A percentile compares a stretch with the other conserved stretches of the same genome.
Evolutionary conservation across 768 basidiomycete genomes (phyloP).

Genomic region (Lepiota brunneoincarnata): DNA sequence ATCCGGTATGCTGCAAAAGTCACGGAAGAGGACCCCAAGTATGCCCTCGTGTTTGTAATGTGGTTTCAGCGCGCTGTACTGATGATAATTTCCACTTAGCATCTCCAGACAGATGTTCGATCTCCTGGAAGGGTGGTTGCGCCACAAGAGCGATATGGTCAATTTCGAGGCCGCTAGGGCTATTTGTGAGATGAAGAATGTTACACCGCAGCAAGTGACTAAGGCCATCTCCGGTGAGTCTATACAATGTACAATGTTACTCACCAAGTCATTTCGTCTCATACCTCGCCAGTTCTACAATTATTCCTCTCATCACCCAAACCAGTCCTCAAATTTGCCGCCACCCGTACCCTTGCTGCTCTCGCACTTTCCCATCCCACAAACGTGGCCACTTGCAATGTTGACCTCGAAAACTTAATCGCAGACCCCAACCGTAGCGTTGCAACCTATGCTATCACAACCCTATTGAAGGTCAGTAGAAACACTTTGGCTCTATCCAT

Average conservation of each 20-base stretch:
- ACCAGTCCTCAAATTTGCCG: constrained; percentile 93
- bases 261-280: constrained; percentile 1
- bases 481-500: neutral
- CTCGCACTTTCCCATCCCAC: constrained; percentile 85
- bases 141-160: constrained; percentile 99
- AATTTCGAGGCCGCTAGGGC: constrained; percentile 97
- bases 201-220: constrained; percentile 71
- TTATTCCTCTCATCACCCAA: constrained; percentile 96
- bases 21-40: constrained; percentile 99
- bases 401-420: constrained; percentile 95
- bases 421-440: constrained; percentile 94
- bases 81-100: constrained; percentile 37
- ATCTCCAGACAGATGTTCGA: constrained; percentile 92
- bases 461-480: constrained; percentile 79
- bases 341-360: constrained; percentile 89
- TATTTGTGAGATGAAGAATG: constrained; percentile 94
- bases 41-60: constrained; percentile 28
- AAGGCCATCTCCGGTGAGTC: constrained; percentile 84
- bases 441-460: constrained; percentile 98
- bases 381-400: constrained; percentile 89
- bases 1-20: constrained; percentile 98
- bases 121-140: constrained; percentile 89
- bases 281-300: constrained; percentile 66
- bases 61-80: neutral
- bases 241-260: neutral